Evolutionary conservation across 768 basidiomycete genomes (phyloP), one percentile per base, ranked within the genome.

Genomic region (Calocybe gangraenosa): DNA sequence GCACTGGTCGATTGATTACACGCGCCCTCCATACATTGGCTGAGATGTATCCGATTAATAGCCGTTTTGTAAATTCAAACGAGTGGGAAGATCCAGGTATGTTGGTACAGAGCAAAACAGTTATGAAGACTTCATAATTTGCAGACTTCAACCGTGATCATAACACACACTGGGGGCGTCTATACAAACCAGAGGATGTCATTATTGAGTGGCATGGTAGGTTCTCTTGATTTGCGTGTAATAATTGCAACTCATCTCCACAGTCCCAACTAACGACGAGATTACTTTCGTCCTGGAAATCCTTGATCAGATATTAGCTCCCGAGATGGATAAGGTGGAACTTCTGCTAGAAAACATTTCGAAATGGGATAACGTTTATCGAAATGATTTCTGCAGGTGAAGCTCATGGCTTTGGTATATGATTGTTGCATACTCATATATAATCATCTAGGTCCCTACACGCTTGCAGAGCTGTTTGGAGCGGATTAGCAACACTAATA

Each of bases 131-230:
- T 28, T 6, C 32, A 51, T 11, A 58, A 49, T 21, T 13, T 18
- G 10, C 9, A 87, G 84, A 73, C 46, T 87, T 88, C 55, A 71
- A 83, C 55, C 69, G 67, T 33, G 70, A 73, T 37, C 84, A 87
- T 52, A 79, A 76, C 48, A 64, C 70, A 9, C 74, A 79, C 36
- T 96, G 94, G 94, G 94, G 93, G 7, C 77, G 75, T 39, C 65
- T 88, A 22, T 90, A 85, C 63, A 79, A 87, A 45, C 68, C 84
- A 3, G 72, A 84, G 55, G 89, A 96, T 44, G 84, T 93, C 40
- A 74, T 79, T 45, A 76, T 93, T 28, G 82, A 90, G 47, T 98
- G 94, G 94, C 93, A 95, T 60, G 78, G 87, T 87, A 56, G 37
- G 73, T 55, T 19, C 28, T 34, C 32, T 21, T 8, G 37, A 19